Percentiles rank a stretch among this genome's conserved stretches.
Evolutionary conservation across 225 moss, liverwort and hornwort genomes (phyloP).

Genomic region (Polytrichum formosum): DNA sequence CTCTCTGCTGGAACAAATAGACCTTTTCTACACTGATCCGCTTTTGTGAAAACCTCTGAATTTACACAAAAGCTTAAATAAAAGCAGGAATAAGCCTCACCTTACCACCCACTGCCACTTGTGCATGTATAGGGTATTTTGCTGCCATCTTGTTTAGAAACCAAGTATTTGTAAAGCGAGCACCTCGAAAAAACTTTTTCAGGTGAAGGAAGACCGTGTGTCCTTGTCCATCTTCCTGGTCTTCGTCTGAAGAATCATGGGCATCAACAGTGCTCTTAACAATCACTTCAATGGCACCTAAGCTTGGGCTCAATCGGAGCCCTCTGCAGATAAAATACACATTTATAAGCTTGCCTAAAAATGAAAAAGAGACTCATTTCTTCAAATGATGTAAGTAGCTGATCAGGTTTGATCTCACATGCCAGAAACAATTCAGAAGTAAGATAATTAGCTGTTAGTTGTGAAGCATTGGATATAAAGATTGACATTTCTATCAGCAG

Average conservation of each 20-base stretch:
- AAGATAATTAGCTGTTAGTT: no score
- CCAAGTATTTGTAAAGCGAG: conserved; percentile 72
- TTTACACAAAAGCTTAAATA: no score
- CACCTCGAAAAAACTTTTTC: conserved; percentile 87
- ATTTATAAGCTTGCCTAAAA: no score
- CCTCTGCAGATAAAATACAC: conserved; percentile 51
- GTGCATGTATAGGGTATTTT: conserved; percentile 65
- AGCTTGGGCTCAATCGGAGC: conserved; percentile 58
- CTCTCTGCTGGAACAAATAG: no score
- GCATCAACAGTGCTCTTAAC: conserved; percentile 87
- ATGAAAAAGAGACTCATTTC: no score
- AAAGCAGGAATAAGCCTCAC: conserved; percentile 21
- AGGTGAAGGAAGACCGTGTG: conserved; percentile 79
- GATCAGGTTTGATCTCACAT: no score
- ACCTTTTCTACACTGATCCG: no score
- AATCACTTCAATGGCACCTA: conserved; percentile 80
- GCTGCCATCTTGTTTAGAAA: conserved; percentile 80
- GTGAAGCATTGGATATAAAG: no score
- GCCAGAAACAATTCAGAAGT: no score
- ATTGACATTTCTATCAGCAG: no score
- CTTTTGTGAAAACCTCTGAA: no score
- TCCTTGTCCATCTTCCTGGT: conserved; percentile 19
- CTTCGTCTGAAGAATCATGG: conserved; percentile 23
- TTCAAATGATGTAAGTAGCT: no score
- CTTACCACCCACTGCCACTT: conserved; percentile 95